Base-by-base conservation (phyloP, 2,329 filamentous ascomycete species). In the Delphinella strobiligena region DNA sequence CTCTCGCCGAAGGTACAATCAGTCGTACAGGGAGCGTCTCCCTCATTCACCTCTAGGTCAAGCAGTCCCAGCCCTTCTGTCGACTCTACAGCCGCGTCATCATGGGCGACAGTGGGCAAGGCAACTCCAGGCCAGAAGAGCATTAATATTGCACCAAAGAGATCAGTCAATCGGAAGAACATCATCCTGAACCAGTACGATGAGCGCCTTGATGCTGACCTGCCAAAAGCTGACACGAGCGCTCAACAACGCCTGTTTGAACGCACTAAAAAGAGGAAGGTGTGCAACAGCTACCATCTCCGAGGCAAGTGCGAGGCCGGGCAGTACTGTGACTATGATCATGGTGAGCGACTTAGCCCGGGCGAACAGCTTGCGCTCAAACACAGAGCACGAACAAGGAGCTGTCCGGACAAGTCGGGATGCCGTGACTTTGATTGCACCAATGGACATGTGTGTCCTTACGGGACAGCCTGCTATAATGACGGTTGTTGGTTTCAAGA, bases 31-130 rank as follows among this genome's bases (percentile, higher is more conserved):
- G 12, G 37, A 45, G 31, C 37, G 47, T 27, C 42, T 47, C 3
- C 34, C 41, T 22, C 44, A 36, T 36, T 36, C 16, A 19, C 9
- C 19, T 17, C 34, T n/a, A 36, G 15, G 15, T 8, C 19, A 15
- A 19, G 15, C 16, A 38, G 27, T 3, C 18, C 31, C 22, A 18
- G 12, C 2, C 16, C 33, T 5, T 34, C 22, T n/a, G 22, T 22
- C 10, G 27, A 37, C 18, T 34, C 12, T n/a, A 22, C 29, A 12
- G 14, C 24, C 18, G 24, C 39, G 5, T 39, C 50, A 18, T 49
- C 50, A 7, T 60, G 64, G 63, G 64, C 58, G 2, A 56, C 54
- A n/a, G 55, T 68, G 11, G 62, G 63, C 34, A 67, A 66, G 40
- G 47, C 40, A n/a, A 48, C 41, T 2, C 38, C 38, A 17, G 49